Conservation (phyloP, 2,329 filamentous ascomycete species). For the Penicillium sp. region DNA sequence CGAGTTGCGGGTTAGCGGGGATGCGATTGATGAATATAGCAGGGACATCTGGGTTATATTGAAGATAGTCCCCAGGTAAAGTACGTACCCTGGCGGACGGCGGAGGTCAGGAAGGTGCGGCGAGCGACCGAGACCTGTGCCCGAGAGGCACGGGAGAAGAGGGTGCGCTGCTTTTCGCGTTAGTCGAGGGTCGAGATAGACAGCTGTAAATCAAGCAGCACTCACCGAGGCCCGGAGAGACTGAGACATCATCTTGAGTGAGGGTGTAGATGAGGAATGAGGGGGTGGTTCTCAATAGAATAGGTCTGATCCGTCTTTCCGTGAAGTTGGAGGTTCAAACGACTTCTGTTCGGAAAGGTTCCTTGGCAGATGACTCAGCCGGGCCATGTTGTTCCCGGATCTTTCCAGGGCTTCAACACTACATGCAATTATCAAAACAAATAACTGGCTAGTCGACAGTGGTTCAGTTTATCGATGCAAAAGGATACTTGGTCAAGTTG, state of each 20-base stretch:
- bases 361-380: conserved; percentile 25
- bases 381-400: conserved; percentile 6
- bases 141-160: conserved; percentile 59
- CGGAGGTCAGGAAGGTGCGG: conserved; percentile 63
- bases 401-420: not conserved
- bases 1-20: conserved; percentile 22
- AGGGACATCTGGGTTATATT: not conserved
- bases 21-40: not conserved
- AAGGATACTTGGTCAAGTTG: not conserved
- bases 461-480: not conserved
- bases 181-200: conserved; percentile 9
- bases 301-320: conserved; percentile 27
- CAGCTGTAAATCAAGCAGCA: conserved; percentile 7
- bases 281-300: conserved; percentile 25
- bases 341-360: conserved; percentile 28
- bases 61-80: conserved; percentile 12
- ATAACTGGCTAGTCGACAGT: too few relatives aligned
- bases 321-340: conserved; percentile 28
- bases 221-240: conserved; percentile 61
- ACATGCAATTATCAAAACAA: not conserved
- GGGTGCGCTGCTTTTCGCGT: conserved; percentile 52
- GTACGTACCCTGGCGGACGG: conserved; percentile 60
- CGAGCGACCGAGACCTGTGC: conserved; percentile 56
- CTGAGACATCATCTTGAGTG: conserved; percentile 57
- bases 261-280: conserved; percentile 27